Evolutionary conservation across 1,284 basidiomycete genomes (phyloP).

Genomic region (Spongispora temasekensis): DNA sequence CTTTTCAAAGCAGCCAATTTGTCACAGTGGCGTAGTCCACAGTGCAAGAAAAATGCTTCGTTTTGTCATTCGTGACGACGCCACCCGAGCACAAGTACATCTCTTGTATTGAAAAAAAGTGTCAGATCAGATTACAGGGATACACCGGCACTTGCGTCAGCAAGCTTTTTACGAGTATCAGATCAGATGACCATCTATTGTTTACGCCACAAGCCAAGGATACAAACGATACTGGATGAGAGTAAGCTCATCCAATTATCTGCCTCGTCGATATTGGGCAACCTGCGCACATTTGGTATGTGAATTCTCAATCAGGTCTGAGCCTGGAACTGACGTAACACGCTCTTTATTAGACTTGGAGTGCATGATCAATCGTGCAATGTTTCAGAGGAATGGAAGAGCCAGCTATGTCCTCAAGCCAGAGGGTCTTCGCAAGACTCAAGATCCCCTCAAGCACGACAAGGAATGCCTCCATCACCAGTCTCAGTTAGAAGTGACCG

Average conservation of each 20-base stretch:
- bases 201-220: too few relatives aligned
- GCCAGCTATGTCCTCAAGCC: conserved; percentile 95
- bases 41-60: too few relatives aligned
- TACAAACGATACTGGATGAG: too few relatives aligned
- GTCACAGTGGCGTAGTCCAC: too few relatives aligned
- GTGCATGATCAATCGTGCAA: conserved; percentile 89
- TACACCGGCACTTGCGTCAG: too few relatives aligned
- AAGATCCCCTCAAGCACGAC: conserved; percentile 54
- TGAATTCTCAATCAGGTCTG: conserved; percentile 21
- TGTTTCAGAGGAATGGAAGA: conserved; percentile 89
- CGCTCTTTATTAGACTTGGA: conserved; percentile 78
- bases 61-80: too few relatives aligned
- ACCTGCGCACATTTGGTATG: conserved; percentile 94
- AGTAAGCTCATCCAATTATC: conserved; percentile 86
- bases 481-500: conserved; percentile 67
- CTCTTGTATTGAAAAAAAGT: too few relatives aligned
- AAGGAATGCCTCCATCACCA: conserved; percentile 58
- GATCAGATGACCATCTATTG: too few relatives aligned
- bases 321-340: not conserved
- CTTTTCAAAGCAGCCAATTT: too few relatives aligned
- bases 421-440: conserved; percentile 65
- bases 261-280: conserved; percentile 92
- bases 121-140: too few relatives aligned
- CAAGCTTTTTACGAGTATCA: too few relatives aligned
- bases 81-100: too few relatives aligned